Base-by-base conservation (phyloP, 83 land plant genomes). In the Diphasiastrum complanatum region DNA sequence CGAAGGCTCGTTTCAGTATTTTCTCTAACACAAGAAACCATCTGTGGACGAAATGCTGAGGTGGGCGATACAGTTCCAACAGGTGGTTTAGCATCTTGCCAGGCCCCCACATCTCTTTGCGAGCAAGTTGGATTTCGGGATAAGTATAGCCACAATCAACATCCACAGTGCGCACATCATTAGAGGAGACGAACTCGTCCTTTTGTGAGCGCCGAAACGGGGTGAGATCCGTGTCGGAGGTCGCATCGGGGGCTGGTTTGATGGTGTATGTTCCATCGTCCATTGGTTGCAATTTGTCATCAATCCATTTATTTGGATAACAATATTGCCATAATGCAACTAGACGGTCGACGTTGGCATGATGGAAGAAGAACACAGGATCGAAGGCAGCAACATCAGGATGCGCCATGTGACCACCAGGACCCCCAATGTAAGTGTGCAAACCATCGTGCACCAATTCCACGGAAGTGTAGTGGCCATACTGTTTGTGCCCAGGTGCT, bases 361-460 rank as follows among this genome's bases (percentile, higher is more conserved):
- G 60, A 41, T 56, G 60, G 60, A 56, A 56, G 37, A 56, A 56
- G 60, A 56, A 56, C 6, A 56, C 23, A 41, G 60, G 60, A 41
- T 56, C 60, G 36, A 56, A 56, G 38, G 60, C 60, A 18, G 60
- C 60, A 4, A 56, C 12, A 2, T 56, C 60, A 16, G 60, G 34
- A 41, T 56, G 36, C 30, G 60, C 8, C 37, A 56, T 5, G 23
- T 56, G 60, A 4, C 60, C 60, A 23, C 60, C 60, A 8, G 37
- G 3, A 41, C 60, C 60, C 3, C 60, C 60, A 19, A 56, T 6
- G n/a, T 5, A 16, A 19, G 3, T 2, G 37, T 56, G 60, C 60
- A 56, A 36, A 19, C 33, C 18, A 41, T 56, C 60, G 60, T 56
- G 60, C 60, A 56, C 60, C 18, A 56, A 41, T 41, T 56, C 60